Conservation (phyloP, 2,329 filamentous ascomycete species). For the Pleurostoma richardsiae region DNA sequence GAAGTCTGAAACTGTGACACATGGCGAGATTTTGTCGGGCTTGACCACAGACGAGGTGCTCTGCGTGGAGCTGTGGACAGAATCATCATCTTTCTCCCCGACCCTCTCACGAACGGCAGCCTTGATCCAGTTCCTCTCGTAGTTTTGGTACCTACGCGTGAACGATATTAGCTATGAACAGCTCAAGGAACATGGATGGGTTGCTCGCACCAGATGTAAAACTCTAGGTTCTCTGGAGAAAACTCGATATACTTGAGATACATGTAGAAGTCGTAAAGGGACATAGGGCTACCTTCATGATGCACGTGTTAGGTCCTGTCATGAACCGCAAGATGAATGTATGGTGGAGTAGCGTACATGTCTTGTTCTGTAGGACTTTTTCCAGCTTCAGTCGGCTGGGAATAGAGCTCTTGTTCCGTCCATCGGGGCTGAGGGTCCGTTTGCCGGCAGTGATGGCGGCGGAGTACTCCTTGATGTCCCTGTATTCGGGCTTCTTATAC, state of each 20-base stretch:
- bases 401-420: conserved; percentile 27
- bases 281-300: conserved; percentile 37
- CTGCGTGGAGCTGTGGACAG: conserved; percentile 16
- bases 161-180: background rate
- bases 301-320: background rate
- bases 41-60: conserved; percentile 19
- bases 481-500: conserved; percentile 46
- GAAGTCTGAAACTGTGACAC: conserved; percentile 9
- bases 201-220: conserved; percentile 38
- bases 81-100: conserved; percentile 17
- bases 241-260: conserved; percentile 44
- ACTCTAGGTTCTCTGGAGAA: conserved; percentile 43
- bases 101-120: conserved; percentile 1
- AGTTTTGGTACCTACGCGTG: conserved; percentile 35
- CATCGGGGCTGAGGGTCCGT: conserved; percentile 28
- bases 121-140: conserved; percentile 25
- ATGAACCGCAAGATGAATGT: background rate
- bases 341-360: conserved; percentile 23
- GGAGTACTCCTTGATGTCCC: conserved; percentile 40
- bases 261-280: conserved; percentile 45
- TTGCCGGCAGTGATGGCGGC: conserved; percentile 24
- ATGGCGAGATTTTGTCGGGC: conserved; percentile 9
- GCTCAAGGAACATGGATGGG: background rate
- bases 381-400: conserved; percentile 35
- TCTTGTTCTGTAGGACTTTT: conserved; percentile 41